Conservation (phyloP, 192 early-diverging fungal species). For the Umbelopsis sp. region DNA sequence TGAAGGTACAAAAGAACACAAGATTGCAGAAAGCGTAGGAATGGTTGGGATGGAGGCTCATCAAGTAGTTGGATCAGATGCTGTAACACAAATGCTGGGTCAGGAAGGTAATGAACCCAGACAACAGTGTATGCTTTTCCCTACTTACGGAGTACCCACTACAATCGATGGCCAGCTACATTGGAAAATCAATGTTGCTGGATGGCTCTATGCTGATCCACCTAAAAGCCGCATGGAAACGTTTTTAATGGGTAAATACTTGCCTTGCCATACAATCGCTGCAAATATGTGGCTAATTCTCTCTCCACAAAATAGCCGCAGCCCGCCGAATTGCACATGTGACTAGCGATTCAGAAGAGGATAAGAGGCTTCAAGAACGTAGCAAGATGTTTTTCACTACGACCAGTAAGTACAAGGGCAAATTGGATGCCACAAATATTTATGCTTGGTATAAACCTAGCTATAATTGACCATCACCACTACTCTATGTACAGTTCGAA, state of each 20-base stretch:
- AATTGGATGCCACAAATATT: too few species aligned
- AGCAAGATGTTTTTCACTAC: slow-evolving; percentile 28
- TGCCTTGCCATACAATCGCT: background rate
- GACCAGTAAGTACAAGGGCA: slow-evolving; percentile 10
- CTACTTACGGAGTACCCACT: slow-evolving; percentile 29
- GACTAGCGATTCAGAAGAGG: slow-evolving; percentile 30
- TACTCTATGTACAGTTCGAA: slow-evolving; percentile 22
- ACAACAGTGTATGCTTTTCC: slow-evolving; percentile 34
- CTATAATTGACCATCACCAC: too few species aligned
- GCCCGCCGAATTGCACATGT: slow-evolving; percentile 19
- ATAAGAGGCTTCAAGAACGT: slow-evolving; percentile 13
- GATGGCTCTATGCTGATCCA: slow-evolving; percentile 34
- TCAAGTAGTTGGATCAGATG: background rate
- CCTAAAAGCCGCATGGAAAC: slow-evolving; percentile 21
- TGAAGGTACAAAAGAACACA: background rate
- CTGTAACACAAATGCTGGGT: background rate
- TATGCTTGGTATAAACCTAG: too few species aligned
- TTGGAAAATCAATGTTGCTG: slow-evolving; percentile 28
- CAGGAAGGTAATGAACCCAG: background rate
- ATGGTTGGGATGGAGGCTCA: slow-evolving; percentile 4
- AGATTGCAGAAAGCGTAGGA: background rate
- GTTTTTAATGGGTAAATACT: slow-evolving; percentile 25
- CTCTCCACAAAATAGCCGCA: background rate
- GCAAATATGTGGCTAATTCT: background rate
- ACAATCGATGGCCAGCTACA: background rate